Evolutionary conservation across 108 stramenopile genomes (phyloP), one percentile per base, ranked within the genome.

Genomic region (Skeletonema potamos): DNA sequence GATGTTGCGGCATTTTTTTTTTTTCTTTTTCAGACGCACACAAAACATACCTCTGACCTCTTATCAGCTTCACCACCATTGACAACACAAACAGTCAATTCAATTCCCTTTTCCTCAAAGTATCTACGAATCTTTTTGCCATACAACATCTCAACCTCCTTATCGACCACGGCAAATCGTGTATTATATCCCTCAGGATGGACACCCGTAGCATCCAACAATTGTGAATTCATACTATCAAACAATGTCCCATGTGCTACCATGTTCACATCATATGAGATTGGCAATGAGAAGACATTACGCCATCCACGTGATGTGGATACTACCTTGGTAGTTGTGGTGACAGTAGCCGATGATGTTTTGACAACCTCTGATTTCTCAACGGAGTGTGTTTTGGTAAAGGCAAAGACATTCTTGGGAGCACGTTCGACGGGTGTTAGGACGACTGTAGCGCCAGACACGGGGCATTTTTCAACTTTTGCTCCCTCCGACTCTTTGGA

Each of bases 261-360:
- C 82, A 94, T 85, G 64, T 90, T 91, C 60, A 96, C 90, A 74
- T 93, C 92, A 61, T 96, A 96, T 4, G 92, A 91, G 41, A 96
- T 92, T 32, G 95, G 95, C 59, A 96, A 73, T 2, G 88, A 73
- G 70, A 93, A 96, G 64, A 93, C 72, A 74, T 93, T 93, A 32
- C 95, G 83, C 92, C 92, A 96, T 17, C 95, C 95, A 13, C 88
- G 74, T 18, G 85, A 74, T 2, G 85, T 82, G 1, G 89, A 76
- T 26, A 91, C 86, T 17, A 90, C 73, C 46, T 90, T 91, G 24
- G 89, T 94, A 41, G 90, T 94, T 27, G 93, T 94, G 0, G 86
- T 89, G 30, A 92, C 86, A 27, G 89, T 86, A 1, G 89, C 62
- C 1, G 79, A 62, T 5, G 89, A 66, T 20, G 80, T 89, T 67